phyloP scores from a whole-genome alignment of 1,139 yeast species.

The Yamadazyma dushanensis region DNA sequence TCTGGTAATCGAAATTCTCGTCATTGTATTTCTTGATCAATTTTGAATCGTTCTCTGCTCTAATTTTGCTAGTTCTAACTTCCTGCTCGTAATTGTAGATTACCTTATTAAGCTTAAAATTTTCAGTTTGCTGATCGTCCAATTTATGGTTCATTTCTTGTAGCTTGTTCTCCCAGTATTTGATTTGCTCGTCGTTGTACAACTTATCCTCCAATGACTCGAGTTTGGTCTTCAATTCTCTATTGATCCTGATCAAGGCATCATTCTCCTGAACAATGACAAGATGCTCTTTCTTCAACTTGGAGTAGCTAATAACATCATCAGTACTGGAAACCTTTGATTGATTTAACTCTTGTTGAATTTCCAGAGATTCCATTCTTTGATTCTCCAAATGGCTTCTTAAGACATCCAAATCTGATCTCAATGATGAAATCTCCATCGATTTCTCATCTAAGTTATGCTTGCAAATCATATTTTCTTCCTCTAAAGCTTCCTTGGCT shows the following conservation, averaged over 20 bases:
- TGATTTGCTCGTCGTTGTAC: constrained; percentile 46
- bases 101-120: constrained; percentile 32
- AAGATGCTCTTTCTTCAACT: constrained; percentile 37
- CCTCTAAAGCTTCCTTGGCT: constrained; percentile 49
- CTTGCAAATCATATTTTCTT: constrained; percentile 42
- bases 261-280: constrained; percentile 46
- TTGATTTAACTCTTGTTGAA: constrained; percentile 37
- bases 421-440: constrained; percentile 31
- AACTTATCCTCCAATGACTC: constrained; percentile 40
- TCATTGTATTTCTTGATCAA: constrained; percentile 46
- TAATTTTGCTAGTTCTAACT: constrained; percentile 36
- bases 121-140: constrained; percentile 31
- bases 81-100: constrained; percentile 34
- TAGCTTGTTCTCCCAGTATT: constrained; percentile 46
- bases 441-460: constrained; percentile 46
- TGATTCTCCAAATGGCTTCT: constrained; percentile 39
- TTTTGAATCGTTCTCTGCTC: constrained; percentile 36
- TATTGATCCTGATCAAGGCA: constrained; percentile 36
- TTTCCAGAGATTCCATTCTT: constrained; percentile 31
- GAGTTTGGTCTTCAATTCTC: constrained; percentile 35
- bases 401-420: constrained; percentile 31
- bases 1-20: constrained; percentile 48
- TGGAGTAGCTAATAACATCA: constrained; percentile 39
- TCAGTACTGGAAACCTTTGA: constrained; percentile 31
- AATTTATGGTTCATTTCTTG: constrained; percentile 29